Evolutionary conservation across 1,284 basidiomycete genomes (phyloP).

Genomic region (Caloboletus firmus): DNA sequence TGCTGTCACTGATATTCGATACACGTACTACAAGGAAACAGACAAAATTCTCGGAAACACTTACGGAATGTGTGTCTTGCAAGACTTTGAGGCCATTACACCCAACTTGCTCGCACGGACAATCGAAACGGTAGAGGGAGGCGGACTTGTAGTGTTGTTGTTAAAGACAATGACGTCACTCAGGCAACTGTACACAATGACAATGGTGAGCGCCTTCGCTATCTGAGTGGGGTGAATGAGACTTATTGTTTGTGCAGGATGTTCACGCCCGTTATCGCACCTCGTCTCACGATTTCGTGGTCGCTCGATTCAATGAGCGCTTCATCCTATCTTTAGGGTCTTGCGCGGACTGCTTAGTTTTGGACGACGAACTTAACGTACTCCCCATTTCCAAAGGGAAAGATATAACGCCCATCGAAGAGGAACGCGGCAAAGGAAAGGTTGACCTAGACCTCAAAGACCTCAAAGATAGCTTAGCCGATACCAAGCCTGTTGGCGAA

Average conservation of each 20-base stretch:
- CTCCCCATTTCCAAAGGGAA: constrained; percentile 96
- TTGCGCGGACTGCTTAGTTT: constrained; percentile 86
- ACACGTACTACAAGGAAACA: constrained; percentile 96
- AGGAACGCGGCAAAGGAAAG: constrained; percentile 49
- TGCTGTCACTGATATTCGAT: constrained; percentile 98
- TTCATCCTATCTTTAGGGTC: constrained; percentile 94
- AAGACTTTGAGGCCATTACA: constrained; percentile 98
- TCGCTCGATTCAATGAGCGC: constrained; percentile 97
- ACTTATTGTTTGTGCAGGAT: constrained; percentile 54
- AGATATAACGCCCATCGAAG: constrained; percentile 78
- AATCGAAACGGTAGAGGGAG: constrained; percentile 98
- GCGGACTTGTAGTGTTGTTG: constrained; percentile 89
- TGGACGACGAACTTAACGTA: constrained; percentile 98
- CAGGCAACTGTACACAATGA: constrained; percentile 92
- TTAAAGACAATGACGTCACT: constrained; percentile 96
- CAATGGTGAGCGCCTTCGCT: constrained; percentile 69
- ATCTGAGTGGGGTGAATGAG: background rate
- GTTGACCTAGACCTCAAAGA: constrained; percentile 72
- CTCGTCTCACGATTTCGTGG: constrained; percentile 85
- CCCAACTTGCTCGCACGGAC: constrained; percentile 96
- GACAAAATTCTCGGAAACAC: constrained; percentile 97
- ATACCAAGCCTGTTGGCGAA: constrained; percentile 87
- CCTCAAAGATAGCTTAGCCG: constrained; percentile 78
- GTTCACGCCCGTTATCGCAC: constrained; percentile 94
- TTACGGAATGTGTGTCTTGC: constrained; percentile 95